Percentiles rank a stretch among this genome's conserved stretches.
These are phyloP conservation scores for Sisymbrium altissimum DNA, from an alignment of 345 rosid species.

Conservation along the genomic window DNA sequence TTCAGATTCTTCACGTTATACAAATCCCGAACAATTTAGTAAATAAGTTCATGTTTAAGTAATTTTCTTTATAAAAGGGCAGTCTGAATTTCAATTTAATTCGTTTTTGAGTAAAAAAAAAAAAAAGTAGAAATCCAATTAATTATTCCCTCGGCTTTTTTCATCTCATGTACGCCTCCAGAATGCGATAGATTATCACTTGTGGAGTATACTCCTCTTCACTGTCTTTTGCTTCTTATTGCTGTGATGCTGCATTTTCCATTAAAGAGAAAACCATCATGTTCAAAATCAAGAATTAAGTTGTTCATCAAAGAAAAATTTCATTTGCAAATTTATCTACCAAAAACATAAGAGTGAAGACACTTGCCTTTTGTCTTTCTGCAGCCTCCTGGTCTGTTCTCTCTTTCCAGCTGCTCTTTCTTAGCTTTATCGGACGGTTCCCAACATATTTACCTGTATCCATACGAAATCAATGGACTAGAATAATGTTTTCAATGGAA, in stretches of 20 bases:
- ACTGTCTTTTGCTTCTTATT: conserved; percentile 68
- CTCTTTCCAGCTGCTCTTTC: conserved; percentile 98
- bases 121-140: too few species aligned
- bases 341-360: background rate
- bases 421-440: conserved; percentile 86
- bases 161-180: background rate
- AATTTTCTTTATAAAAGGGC: too few species aligned
- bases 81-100: too few species aligned
- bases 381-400: conserved; percentile 74
- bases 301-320: background rate
- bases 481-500: background rate
- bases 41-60: too few species aligned
- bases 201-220: conserved; percentile 83
- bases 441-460: conserved; percentile 92
- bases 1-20: too few species aligned
- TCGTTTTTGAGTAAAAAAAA: too few species aligned
- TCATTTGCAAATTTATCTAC: background rate
- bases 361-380: conserved; percentile 64
- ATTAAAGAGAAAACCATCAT: background rate
- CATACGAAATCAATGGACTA: background rate
- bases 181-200: conserved; percentile 31
- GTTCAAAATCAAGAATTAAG: background rate
- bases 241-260: conserved; percentile 41
- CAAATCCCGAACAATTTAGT: too few species aligned
- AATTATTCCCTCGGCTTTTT: too few species aligned